A percentile compares a stretch with the other conserved stretches of the same genome.
Conservation (phyloP, 345 rosid species). For the Luvunga scandens region DNA sequence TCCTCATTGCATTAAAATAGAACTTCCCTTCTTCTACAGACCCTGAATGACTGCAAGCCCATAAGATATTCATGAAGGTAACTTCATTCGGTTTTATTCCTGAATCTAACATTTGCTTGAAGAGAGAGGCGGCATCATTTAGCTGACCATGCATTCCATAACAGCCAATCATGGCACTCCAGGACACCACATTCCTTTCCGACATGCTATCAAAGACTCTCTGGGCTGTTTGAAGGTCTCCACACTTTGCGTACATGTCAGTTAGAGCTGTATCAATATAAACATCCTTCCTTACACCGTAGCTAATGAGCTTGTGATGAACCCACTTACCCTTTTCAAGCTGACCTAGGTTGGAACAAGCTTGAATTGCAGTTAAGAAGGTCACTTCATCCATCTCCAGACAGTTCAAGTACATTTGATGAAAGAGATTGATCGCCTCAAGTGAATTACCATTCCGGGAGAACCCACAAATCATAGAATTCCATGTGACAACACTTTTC, state of each 20-base stretch:
- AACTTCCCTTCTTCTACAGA: conserved; percentile 54
- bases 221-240: conserved; percentile 61
- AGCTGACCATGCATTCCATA: conserved; percentile 77
- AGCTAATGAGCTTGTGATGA: conserved; percentile 59
- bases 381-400: conserved; percentile 54
- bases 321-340: conserved; percentile 72
- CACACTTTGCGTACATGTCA: conserved; percentile 78
- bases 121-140: conserved; percentile 48
- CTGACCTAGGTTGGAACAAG: conserved; percentile 56
- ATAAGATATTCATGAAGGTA: conserved; percentile 78
- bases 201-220: conserved; percentile 43
- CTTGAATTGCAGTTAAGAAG: conserved; percentile 59
- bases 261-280: conserved; percentile 58
- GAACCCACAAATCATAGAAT: conserved; percentile 62
- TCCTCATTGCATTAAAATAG: conserved; percentile 56
- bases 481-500: conserved; percentile 58
- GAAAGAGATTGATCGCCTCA: conserved; percentile 56
- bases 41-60: conserved; percentile 88
- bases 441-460: conserved; percentile 57
- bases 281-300: conserved; percentile 41
- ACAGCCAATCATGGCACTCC: conserved; percentile 71
- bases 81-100: conserved; percentile 68
- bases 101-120: conserved; percentile 55
- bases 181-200: conserved; percentile 59
- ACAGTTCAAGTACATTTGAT: conserved; percentile 47